Evolutionary conservation across 2,329 filamentous ascomycete genomes (phyloP).

Genomic region (Hypoxylon sp.): DNA sequence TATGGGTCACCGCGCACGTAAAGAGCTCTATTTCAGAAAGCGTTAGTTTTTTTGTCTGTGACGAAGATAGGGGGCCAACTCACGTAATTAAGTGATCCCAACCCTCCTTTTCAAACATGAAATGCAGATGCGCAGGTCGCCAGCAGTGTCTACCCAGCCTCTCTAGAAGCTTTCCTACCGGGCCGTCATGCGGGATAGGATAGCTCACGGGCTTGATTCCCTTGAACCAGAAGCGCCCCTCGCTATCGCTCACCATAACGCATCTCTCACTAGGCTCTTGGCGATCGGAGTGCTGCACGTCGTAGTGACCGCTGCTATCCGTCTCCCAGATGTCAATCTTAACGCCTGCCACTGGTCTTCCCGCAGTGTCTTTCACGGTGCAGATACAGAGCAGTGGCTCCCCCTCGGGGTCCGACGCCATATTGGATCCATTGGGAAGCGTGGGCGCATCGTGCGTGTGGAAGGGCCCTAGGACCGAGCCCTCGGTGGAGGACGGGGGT

Average conservation of each 20-base stretch:
- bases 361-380: constrained; percentile 75
- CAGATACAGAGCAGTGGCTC: constrained; percentile 81
- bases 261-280: constrained; percentile 78
- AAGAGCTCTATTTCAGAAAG: constrained; percentile 69
- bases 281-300: constrained; percentile 80
- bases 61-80: constrained; percentile 55
- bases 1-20: constrained; percentile 85
- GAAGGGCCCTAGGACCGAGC: constrained; percentile 86
- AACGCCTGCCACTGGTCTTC: constrained; percentile 73
- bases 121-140: constrained; percentile 85
- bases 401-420: constrained; percentile 79
- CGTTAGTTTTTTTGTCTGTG: constrained; percentile 12
- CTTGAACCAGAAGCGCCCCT: constrained; percentile 87
- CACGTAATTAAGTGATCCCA: constrained; percentile 89
- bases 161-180: constrained; percentile 80
- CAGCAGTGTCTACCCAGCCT: constrained; percentile 80
- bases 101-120: constrained; percentile 87
- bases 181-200: constrained; percentile 86
- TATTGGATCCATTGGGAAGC: constrained; percentile 69
- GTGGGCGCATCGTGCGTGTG: constrained; percentile 82
- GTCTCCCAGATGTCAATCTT: constrained; percentile 91
- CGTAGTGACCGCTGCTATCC: constrained; percentile 84
- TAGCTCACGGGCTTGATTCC: constrained; percentile 89
- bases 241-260: constrained; percentile 76
- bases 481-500: constrained; percentile 77